These are phyloP conservation scores for Erigeron philadelphicus DNA, from an alignment of 140 eudicot genomes.

Conservation along the genomic window DNA sequence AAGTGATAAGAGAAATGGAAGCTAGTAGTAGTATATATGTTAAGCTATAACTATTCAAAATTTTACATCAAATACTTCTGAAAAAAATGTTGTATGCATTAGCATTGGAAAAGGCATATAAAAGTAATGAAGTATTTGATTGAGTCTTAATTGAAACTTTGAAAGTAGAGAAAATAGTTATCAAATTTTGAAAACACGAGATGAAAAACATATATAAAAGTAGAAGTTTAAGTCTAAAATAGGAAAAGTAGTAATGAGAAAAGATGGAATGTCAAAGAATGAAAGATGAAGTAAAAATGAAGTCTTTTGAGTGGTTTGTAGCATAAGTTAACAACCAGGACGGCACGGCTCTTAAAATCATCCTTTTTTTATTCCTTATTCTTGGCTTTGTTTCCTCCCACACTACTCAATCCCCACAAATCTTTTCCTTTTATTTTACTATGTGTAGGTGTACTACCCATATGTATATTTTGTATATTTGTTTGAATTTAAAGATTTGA, in stretches of 20 bases:
- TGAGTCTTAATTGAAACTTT: slow-evolving; percentile 4
- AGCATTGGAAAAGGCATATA: slow-evolving; percentile 3
- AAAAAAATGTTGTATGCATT: background rate
- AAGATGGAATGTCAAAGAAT: slow-evolving; percentile 36
- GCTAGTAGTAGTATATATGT: background rate
- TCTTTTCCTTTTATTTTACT: background rate
- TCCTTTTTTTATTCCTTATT: slow-evolving; percentile 28
- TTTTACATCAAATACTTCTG: too few relatives aligned
- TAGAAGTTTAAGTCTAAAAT: background rate
- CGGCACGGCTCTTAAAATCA: slow-evolving; percentile 71
- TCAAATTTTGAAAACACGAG: background rate
- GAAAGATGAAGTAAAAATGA: slow-evolving; percentile 58
- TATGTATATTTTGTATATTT: background rate
- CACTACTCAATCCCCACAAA: slow-evolving; percentile 37
- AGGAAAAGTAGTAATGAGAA: slow-evolving; percentile 21
- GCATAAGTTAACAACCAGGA: slow-evolving; percentile 57
- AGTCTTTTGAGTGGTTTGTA: slow-evolving; percentile 50
- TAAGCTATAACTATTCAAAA: background rate
- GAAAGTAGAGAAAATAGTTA: background rate
- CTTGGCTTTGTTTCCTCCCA: slow-evolving; percentile 32
- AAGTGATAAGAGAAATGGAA: background rate
- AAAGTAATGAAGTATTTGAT: background rate
- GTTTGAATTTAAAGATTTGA: background rate
- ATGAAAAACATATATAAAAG: background rate
- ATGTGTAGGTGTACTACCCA: too few relatives aligned